These are phyloP conservation scores for Cucurbita argyrosperma DNA, from an alignment of 306 rosid genomes.

Conservation along the genomic window DNA sequence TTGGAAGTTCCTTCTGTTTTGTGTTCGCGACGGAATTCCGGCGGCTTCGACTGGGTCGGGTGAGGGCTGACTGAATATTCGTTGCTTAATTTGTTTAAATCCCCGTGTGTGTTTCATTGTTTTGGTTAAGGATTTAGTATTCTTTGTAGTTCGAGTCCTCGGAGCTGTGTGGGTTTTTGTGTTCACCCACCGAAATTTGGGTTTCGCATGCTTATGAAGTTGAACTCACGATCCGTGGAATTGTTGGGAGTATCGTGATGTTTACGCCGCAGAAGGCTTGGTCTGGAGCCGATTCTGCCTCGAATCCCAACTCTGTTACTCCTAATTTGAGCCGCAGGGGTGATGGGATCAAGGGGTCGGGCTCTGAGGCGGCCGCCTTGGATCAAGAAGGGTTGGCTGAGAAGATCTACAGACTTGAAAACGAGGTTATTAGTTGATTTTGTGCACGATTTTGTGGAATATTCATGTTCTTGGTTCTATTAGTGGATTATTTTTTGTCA, in stretches of 20 bases:
- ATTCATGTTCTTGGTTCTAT: background rate
- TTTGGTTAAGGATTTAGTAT: background rate
- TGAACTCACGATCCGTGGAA: slow-evolving; percentile 19
- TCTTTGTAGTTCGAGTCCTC: background rate
- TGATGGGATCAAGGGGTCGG: slow-evolving; percentile 42
- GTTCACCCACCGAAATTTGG: background rate
- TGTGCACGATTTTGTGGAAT: background rate
- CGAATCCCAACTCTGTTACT: slow-evolving; percentile 15
- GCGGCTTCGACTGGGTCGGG: background rate
- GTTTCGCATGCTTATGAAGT: slow-evolving; percentile 26
- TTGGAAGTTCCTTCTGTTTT: background rate
- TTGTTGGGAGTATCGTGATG: slow-evolving; percentile 30
- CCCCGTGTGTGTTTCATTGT: background rate
- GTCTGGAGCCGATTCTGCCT: slow-evolving; percentile 44
- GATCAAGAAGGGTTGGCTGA: slow-evolving; percentile 36
- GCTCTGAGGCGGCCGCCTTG: slow-evolving; percentile 10
- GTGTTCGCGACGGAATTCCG: background rate
- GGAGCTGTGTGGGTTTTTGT: slow-evolving; percentile 5
- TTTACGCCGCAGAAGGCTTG: slow-evolving; percentile 62
- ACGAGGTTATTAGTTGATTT: slow-evolving; percentile 47
- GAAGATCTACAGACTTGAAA: slow-evolving; percentile 46
- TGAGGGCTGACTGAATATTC: slow-evolving; percentile 1
- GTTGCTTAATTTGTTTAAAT: background rate
- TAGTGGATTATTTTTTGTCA: background rate
- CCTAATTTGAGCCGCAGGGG: slow-evolving; percentile 24